Base-by-base conservation (phyloP, 495 filamentous ascomycete genomes). In the Aspergillus bertholletiae region DNA sequence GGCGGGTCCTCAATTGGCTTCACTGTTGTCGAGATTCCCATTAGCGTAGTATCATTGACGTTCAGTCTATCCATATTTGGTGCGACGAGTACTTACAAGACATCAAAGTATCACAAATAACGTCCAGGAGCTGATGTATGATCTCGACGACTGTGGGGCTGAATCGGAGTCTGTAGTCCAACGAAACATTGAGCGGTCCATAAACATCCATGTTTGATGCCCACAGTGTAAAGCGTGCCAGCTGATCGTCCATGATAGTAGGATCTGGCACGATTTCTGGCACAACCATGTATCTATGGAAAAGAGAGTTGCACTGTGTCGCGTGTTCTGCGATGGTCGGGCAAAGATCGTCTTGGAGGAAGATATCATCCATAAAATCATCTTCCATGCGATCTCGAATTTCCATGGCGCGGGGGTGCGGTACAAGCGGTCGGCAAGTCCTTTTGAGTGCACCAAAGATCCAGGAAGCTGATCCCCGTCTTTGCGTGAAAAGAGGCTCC, bases 201-300 rank as follows among this genome's bases (percentile, higher is more conserved):
- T 56, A 67, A 18, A 70, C 66, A 51, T 70, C 66, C 66, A 68
- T 70, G 56, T 70, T 65, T 56, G 62, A 63, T 59, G 62, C 57
- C 66, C 64, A 70, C 39, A 67, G 52, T 0, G 53, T 43, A 51
- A 70, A 70, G 53, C 66, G 66, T 55, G 66, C 62, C 58, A 61
- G 53, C 62, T 70, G 62, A 28, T 70, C 66, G 22, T 67, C 64
- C 41, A 70, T 61, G 34, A 70, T 47, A 54, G 59, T 66, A 34
- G 66, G 66, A 34, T 70, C 66, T 39, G 57, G 65, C 53, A 66
- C 57, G 47, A 70, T 62, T 45, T 63, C 55, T 13, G 66, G 56
- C 49, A 62, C 27, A 26, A 43, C 51, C 49, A 67, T 65, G 35
- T 56, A 63, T 30, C 43, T 58, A 15, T 61, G 49, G 47, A 68